phyloP scores from a whole-genome alignment of 2,329 filamentous ascomycete species.

The Zopfia rhizophila region DNA sequence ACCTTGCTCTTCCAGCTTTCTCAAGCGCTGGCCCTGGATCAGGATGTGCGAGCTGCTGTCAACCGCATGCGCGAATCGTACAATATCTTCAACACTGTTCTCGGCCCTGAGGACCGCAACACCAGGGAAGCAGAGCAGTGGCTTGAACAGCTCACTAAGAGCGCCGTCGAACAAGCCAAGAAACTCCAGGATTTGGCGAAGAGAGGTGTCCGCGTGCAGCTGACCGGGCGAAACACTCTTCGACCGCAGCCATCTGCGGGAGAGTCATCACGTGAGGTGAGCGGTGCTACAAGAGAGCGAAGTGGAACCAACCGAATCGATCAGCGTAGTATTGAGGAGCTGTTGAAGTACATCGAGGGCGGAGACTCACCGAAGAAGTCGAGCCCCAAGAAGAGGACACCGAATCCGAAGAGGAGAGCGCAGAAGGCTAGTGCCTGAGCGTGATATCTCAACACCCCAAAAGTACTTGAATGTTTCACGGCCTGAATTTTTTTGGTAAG shows the following conservation, averaged over 20 bases:
- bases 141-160: conserved; percentile 95
- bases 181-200: conserved; percentile 86
- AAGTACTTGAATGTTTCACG: too few species aligned
- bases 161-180: conserved; percentile 93
- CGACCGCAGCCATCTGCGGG: conserved; percentile 72
- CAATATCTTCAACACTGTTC: conserved; percentile 89
- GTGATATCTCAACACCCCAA: too few species aligned
- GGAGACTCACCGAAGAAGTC: conserved; percentile 54
- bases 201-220: conserved; percentile 75
- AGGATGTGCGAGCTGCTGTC: conserved; percentile 91
- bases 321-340: conserved; percentile 87
- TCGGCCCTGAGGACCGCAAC: conserved; percentile 93
- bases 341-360: conserved; percentile 95
- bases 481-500: too few species aligned
- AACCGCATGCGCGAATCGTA: conserved; percentile 95
- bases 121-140: conserved; percentile 98
- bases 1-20: conserved; percentile 97
- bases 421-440: too few species aligned
- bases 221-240: conserved; percentile 70
- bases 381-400: conserved; percentile 57
- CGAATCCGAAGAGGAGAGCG: conserved; percentile 56
- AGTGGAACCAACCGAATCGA: conserved; percentile 64
- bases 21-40: conserved; percentile 93
- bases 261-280: conserved; percentile 63
- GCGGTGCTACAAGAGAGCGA: conserved; percentile 50